These are phyloP conservation scores for Leccinum sublutescens DNA, from an alignment of 768 basidiomycete species.

Conservation along the genomic window DNA sequence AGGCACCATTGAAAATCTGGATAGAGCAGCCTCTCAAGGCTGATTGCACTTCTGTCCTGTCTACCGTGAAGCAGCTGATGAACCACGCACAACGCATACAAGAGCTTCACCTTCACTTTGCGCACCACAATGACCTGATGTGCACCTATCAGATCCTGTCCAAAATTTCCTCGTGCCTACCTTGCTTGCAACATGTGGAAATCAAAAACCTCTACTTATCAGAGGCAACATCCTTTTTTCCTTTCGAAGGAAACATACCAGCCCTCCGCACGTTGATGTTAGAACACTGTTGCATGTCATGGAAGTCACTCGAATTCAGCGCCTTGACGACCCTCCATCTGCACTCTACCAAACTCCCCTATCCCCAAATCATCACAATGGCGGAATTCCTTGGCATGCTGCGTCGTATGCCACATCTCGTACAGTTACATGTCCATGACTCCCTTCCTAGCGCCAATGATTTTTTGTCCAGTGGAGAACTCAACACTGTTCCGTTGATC, in stretches of 20 bases:
- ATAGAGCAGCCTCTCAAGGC: no score
- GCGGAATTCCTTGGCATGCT: constrained; percentile 33
- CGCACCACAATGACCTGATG: neutral
- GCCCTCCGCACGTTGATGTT: neutral
- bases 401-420: constrained; percentile 32
- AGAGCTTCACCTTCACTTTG: neutral
- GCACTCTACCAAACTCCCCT: constrained; percentile 16
- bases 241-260: neutral
- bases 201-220: neutral
- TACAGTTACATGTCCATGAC: constrained; percentile 33
- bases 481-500: neutral
- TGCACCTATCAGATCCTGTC: neutral
- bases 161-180: neutral
- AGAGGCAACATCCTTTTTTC: neutral
- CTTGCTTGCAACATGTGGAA: neutral
- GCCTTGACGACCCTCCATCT: constrained; percentile 38
- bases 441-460: constrained; percentile 23
- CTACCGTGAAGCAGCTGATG: neutral
- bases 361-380: constrained; percentile 26
- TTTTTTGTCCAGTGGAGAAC: no score
- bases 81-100: neutral
- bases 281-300: neutral
- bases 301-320: neutral
- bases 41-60: no score
- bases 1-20: constrained; percentile 26